A percentile compares a stretch with the other conserved stretches of the same genome.
Evolutionary conservation across 2,329 filamentous ascomycete genomes (phyloP).

Genomic region (Penicillium sp.): DNA sequence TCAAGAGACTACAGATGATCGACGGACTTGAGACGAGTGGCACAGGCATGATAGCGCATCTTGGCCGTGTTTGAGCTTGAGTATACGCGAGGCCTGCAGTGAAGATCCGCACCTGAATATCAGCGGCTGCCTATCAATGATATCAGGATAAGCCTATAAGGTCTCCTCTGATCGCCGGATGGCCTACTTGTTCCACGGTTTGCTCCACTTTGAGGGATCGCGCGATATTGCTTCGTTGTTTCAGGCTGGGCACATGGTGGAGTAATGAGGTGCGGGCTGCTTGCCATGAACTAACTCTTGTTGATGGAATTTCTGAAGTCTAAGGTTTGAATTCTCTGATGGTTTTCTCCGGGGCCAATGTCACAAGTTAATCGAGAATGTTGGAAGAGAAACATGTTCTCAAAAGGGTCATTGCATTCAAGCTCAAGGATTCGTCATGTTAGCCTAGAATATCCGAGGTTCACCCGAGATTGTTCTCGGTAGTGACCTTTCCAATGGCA

Average conservation of each 20-base stretch:
- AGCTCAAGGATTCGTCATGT: neutral
- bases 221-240: neutral
- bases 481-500: no score
- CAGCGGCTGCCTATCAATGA: constrained; percentile 10
- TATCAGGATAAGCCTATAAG: neutral
- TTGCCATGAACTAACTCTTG: neutral
- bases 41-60: neutral
- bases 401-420: no score
- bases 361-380: no score
- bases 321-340: neutral
- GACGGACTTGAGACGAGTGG: neutral
- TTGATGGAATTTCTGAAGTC: neutral
- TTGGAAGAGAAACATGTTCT: no score
- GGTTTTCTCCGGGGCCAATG: no score
- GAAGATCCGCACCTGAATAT: constrained; percentile 9
- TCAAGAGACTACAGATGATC: neutral
- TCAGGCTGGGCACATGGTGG: neutral
- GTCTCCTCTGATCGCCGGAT: constrained; percentile 6
- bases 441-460: neutral
- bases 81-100: constrained; percentile 7
- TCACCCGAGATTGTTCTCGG: neutral
- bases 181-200: constrained; percentile 6
- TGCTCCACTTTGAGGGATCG: neutral
- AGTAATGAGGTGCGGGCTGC: neutral
- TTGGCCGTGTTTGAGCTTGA: constrained; percentile 19